Percentiles rank a stretch among this genome's conserved stretches.
Evolutionary conservation across 1,284 basidiomycete genomes (phyloP).

Genomic region (Cryptococcus sp.): DNA sequence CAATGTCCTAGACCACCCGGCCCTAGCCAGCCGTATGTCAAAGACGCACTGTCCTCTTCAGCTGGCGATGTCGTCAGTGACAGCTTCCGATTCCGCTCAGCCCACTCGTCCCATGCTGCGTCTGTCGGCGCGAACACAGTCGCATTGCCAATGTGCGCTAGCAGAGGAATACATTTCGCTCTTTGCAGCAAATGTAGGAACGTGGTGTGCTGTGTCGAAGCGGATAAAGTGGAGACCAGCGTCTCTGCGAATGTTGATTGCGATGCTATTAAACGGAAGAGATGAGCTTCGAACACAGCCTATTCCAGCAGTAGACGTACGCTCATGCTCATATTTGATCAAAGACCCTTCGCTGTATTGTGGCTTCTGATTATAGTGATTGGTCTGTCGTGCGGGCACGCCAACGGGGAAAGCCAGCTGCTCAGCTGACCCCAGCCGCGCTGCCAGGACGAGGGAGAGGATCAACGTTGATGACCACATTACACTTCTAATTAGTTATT

Average conservation of each 20-base stretch:
- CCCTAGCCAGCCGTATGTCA: constrained; percentile 37
- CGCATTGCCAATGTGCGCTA: constrained; percentile 78
- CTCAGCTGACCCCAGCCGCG: constrained; percentile 8
- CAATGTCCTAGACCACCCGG: constrained; percentile 37
- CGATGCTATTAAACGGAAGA: neutral
- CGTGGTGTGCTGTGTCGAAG: constrained; percentile 75
- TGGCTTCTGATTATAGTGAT: neutral
- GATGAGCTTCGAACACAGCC: too few species aligned
- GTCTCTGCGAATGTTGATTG: constrained; percentile 29
- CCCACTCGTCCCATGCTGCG: constrained; percentile 67
- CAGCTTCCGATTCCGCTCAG: constrained; percentile 28
- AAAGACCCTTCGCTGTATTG: neutral
- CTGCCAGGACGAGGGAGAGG: constrained; percentile 9
- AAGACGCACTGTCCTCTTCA: neutral
- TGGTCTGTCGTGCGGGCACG: neutral
- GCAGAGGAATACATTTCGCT: constrained; percentile 83
- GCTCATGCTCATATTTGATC: neutral
- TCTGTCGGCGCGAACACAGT: constrained; percentile 97
- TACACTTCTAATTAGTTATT: neutral
- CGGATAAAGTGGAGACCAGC: constrained; percentile 74
- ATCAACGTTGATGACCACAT: constrained; percentile 17
- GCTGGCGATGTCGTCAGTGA: neutral
- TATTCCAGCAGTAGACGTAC: neutral
- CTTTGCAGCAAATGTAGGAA: constrained; percentile 80
- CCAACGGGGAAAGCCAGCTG: constrained; percentile 12